Percentiles rank a stretch among this genome's conserved stretches.
phyloP scores from a whole-genome alignment of 192 early-diverging fungal species.

The Gonapodya prolifera region DNA sequence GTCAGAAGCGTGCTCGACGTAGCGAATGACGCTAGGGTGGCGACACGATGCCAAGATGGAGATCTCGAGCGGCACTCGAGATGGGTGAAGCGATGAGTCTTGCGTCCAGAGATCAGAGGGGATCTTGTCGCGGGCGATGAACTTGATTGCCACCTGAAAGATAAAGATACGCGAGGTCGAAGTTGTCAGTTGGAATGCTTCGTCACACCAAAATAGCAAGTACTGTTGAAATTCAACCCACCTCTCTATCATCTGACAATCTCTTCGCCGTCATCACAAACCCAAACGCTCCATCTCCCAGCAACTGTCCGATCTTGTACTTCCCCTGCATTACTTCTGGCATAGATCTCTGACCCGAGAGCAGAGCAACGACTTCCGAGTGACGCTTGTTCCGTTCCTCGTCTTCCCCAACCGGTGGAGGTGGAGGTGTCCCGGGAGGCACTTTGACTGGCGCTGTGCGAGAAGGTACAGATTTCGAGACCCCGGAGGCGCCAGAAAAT shows the following conservation, averaged over 20 bases:
- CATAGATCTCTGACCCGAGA: slow-evolving; percentile 17
- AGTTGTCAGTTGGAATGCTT: too few relatives aligned
- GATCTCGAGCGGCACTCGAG: slow-evolving; percentile 23
- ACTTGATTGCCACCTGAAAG: slow-evolving; percentile 38
- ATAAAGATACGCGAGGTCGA: too few relatives aligned
- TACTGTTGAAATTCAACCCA: slow-evolving; percentile 11
- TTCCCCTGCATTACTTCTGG: slow-evolving; percentile 9
- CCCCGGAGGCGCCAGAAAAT: neutral
- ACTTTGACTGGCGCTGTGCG: neutral
- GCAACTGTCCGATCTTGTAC: slow-evolving; percentile 21
- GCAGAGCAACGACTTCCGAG: slow-evolving; percentile 17
- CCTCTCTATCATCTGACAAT: slow-evolving; percentile 13
- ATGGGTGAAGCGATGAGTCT: neutral
- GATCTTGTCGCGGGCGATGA: slow-evolving; percentile 29
- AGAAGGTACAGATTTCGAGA: too few relatives aligned
- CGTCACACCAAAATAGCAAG: too few relatives aligned
- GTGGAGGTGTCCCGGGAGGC: neutral
- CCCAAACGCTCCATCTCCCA: slow-evolving; percentile 37
- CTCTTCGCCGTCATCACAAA: slow-evolving; percentile 32
- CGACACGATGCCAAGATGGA: slow-evolving; percentile 15
- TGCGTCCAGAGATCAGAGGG: slow-evolving; percentile 21
- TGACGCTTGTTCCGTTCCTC: slow-evolving; percentile 15
- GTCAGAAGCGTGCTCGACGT: slow-evolving; percentile 28
- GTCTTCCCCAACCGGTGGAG: neutral
- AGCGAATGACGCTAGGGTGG: slow-evolving; percentile 33